Evolutionary conservation across 2,329 filamentous ascomycete species (phyloP), one percentile per base, ranked within the genome.

Genomic region (Scytalidium sp.): DNA sequence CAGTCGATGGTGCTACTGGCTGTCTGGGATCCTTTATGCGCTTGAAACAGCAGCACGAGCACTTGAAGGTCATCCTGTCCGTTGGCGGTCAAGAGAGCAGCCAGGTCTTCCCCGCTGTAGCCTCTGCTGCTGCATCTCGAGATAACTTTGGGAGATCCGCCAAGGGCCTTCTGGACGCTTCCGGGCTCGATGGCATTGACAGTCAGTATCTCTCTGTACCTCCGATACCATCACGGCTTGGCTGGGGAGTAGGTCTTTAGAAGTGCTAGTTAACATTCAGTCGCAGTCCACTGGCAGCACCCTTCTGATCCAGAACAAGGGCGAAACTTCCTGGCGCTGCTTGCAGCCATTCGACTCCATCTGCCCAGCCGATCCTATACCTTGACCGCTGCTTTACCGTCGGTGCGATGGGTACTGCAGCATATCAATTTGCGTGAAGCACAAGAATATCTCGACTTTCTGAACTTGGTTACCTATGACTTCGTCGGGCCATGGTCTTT

Each of bases 381-480:
- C 9, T 70, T 94, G 21, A 87, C 87, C 9, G 84, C 87, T 32
- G 85, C 86, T 27, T 76, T 94, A 4, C 87, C 89, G 3, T 86
- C 85, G 10, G 80, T 76, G 39, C 76, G 80, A 63, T 80, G 81
- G 69, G 76, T 84, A 1, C 71, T 94, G 48, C 79, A 82, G 58
- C 76, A 86, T 61, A 87, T 93, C 63, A 80, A 91, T 62, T 71
- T 93, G 10, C 70, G 67, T 19, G 71, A 75, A 50, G 80, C 84
- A 10, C 77, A 84, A 45, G 70, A 79, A 42, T 84, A 88, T 57
- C 74, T 94, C 29, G 87, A 93, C 66, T 78, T 85, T 54, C 71
- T 94, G 65, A 93, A 93, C 65, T 71, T 94, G 29, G 90, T 87
- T 80, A 81, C 88, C 1, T 94, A 91, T 67, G 88, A 94, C 66